A percentile compares a stretch with the other conserved stretches of the same genome.
phyloP scores from a whole-genome alignment of 768 basidiomycete species.

The Auriscalpium vulgare region DNA sequence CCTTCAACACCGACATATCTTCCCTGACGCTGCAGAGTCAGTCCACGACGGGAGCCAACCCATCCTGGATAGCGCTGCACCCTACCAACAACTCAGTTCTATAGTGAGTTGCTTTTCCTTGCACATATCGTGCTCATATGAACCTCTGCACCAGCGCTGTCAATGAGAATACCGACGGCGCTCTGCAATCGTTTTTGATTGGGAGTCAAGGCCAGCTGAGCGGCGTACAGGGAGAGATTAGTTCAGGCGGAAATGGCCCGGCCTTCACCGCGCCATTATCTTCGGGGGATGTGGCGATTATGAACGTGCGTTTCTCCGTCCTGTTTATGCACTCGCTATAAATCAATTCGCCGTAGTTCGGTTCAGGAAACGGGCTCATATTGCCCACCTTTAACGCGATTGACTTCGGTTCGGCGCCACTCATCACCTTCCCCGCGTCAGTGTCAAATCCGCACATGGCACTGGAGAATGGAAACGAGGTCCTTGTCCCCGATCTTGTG shows the following conservation, averaged over 20 bases:
- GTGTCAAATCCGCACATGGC: conserved; percentile 64
- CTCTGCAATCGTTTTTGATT: conserved; percentile 52
- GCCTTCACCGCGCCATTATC: conserved; percentile 43
- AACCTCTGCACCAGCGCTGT: conserved; percentile 34
- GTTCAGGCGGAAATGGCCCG: conserved; percentile 44
- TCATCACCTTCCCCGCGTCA: conserved; percentile 47
- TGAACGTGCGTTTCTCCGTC: conserved; percentile 36
- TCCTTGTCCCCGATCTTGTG: conserved; percentile 62
- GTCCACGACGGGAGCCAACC: conserved; percentile 41
- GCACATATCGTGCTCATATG: not conserved
- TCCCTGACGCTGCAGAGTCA: conserved; percentile 40
- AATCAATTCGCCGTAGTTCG: conserved; percentile 29
- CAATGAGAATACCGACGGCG: conserved; percentile 41
- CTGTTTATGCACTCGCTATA: not conserved
- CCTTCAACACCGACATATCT: conserved; percentile 45
- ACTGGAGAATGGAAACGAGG: conserved; percentile 43
- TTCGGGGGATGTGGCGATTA: conserved; percentile 49
- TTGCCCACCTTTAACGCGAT: conserved; percentile 35
- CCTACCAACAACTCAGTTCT: conserved; percentile 51
- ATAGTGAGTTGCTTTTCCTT: conserved; percentile 36
- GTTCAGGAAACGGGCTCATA: conserved; percentile 45
- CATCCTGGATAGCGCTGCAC: conserved; percentile 55
- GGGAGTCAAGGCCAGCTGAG: conserved; percentile 37
- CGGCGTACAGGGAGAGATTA: conserved; percentile 34
- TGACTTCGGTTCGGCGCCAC: conserved; percentile 26